phyloP scores from a whole-genome alignment of 768 basidiomycete genomes.

The Phallus indusiatus region DNA sequence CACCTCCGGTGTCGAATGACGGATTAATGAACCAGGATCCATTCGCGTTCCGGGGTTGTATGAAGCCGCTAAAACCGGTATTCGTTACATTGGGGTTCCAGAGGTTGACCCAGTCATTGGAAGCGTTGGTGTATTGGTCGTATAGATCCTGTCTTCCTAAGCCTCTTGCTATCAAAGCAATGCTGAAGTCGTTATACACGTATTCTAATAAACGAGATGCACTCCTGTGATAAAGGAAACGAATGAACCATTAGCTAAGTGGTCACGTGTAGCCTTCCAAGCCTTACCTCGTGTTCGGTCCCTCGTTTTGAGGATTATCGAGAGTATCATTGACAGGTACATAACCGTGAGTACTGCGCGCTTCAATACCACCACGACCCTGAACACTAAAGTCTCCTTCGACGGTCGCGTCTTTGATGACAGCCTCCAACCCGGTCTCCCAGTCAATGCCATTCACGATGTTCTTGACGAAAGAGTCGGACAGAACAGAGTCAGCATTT shows the following conservation, averaged over 20 bases:
- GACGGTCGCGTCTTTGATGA: constrained; percentile 19
- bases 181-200: constrained; percentile 15
- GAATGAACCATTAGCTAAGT: not conserved
- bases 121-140: constrained; percentile 9
- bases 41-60: constrained; percentile 12
- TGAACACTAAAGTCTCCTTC: constrained; percentile 12
- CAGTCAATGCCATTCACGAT: constrained; percentile 21
- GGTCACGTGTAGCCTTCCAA: not conserved
- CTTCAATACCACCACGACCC: constrained; percentile 13
- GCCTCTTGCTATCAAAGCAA: constrained; percentile 12
- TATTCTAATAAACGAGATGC: constrained; percentile 14
- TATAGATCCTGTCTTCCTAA: not conserved
- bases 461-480: constrained; percentile 20
- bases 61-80: constrained; percentile 12
- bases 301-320: constrained; percentile 1
- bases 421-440: constrained; percentile 16
- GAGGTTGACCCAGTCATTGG: constrained; percentile 12
- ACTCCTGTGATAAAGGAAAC: constrained; percentile 9
- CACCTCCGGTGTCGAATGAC: not conserved
- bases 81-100: constrained; percentile 12
- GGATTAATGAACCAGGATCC: constrained; percentile 10
- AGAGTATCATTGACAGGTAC: constrained; percentile 5
- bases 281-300: constrained; percentile 7
- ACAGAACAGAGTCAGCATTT: constrained; percentile 21
- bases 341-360: constrained; percentile 9